These are phyloP conservation scores for Cyberlindnera japonica DNA, from an alignment of 805 yeast species.

Conservation along the genomic window DNA sequence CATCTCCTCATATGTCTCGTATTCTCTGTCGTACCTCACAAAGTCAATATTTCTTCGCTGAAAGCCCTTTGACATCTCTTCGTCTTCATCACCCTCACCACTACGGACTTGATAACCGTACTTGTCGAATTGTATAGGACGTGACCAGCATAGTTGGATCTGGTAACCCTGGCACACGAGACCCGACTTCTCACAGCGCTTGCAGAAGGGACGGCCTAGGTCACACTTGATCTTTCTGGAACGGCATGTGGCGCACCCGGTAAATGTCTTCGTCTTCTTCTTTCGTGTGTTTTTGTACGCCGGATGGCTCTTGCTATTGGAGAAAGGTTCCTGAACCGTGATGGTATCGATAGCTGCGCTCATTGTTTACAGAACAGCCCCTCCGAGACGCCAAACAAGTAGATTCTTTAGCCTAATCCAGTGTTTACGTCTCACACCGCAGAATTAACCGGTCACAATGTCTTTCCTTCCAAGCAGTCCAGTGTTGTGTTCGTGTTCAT, in stretches of 20 bases:
- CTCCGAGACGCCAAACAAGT: no score
- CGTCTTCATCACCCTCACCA: slow-evolving; percentile 22
- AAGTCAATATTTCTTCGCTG: slow-evolving; percentile 71
- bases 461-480: no score
- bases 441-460: no score
- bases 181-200: slow-evolving; percentile 64
- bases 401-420: no score
- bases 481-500: no score
- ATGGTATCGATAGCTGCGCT: no score
- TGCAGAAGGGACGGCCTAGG: slow-evolving; percentile 62
- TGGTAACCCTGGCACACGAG: slow-evolving; percentile 78
- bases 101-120: slow-evolving; percentile 38
- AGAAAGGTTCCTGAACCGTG: neutral
- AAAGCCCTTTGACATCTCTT: slow-evolving; percentile 45
- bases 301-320: neutral
- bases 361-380: no score
- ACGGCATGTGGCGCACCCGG: slow-evolving; percentile 89
- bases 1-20: slow-evolving; percentile 77
- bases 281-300: slow-evolving; percentile 7
- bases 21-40: slow-evolving; percentile 66
- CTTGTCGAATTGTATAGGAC: slow-evolving; percentile 47
- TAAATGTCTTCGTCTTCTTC: slow-evolving; percentile 64
- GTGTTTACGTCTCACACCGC: no score
- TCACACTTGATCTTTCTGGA: slow-evolving; percentile 80
- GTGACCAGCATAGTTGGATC: slow-evolving; percentile 73